Evolutionary conservation across 805 yeast species (phyloP).

Genomic region (Cyberlindnera suaveolens): DNA sequence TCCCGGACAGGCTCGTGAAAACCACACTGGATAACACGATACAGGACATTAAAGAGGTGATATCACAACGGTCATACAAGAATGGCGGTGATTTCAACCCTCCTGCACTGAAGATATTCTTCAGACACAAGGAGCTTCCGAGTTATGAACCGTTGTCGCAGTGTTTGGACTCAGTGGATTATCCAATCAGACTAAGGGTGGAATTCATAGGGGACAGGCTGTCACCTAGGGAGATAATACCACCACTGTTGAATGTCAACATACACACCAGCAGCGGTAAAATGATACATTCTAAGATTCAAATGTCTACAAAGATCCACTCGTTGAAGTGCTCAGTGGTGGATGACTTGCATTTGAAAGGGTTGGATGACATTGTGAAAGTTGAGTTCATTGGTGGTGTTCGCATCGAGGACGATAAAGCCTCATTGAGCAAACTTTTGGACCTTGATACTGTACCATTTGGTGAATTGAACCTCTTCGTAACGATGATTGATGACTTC

Average conservation of each 20-base stretch:
- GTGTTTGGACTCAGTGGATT: constrained; percentile 8
- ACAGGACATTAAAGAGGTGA: constrained; percentile 20
- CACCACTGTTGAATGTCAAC: constrained; percentile 14
- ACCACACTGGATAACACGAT: constrained; percentile 22
- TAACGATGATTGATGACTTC: constrained; percentile 18
- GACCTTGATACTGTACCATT: constrained; percentile 31
- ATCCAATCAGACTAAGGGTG: constrained; percentile 14
- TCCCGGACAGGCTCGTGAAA: constrained; percentile 14
- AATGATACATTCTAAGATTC: constrained; percentile 8
- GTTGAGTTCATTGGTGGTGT: constrained; percentile 19
- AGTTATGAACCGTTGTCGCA: constrained; percentile 13
- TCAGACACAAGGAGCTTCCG: constrained; percentile 9
- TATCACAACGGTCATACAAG: constrained; percentile 13
- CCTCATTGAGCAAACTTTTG: constrained; percentile 24
- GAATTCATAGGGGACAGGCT: constrained; percentile 16
- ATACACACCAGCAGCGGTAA: constrained; percentile 17
- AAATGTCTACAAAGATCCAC: constrained; percentile 9
- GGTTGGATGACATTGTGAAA: constrained; percentile 8
- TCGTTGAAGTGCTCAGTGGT: constrained; percentile 13
- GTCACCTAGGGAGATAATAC: constrained; percentile 2
- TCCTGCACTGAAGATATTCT: constrained; percentile 8
- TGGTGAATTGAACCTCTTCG: constrained; percentile 23
- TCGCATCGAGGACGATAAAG: constrained; percentile 10
- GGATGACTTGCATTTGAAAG: constrained; percentile 11
- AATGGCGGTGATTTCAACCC: constrained; percentile 17